These are phyloP conservation scores for Rhododendron henanense DNA, from an alignment of 148 eudicot species.

Conservation along the genomic window DNA sequence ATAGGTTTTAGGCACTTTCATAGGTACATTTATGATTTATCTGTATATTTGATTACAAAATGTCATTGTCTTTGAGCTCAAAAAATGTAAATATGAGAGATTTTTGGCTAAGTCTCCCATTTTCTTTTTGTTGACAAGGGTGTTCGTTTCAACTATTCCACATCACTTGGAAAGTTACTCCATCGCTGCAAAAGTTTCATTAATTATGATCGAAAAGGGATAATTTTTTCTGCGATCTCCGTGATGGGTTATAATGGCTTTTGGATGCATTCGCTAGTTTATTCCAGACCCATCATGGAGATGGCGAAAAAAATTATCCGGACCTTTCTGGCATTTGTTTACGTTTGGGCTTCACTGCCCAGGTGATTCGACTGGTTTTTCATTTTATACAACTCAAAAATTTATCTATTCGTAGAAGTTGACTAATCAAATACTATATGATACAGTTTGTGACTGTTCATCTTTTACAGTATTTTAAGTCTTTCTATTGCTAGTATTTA, in stretches of 20 bases:
- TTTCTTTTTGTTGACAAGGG: neutral
- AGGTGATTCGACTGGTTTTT: neutral
- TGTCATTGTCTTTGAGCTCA: too few species aligned
- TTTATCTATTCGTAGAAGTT: neutral
- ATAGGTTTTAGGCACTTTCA: too few species aligned
- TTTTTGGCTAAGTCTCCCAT: too few species aligned
- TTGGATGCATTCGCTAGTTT: neutral
- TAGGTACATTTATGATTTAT: too few species aligned
- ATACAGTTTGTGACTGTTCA: neutral
- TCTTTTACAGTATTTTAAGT: neutral
- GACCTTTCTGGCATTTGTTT: too few species aligned
- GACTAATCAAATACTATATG: too few species aligned
- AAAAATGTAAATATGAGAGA: too few species aligned
- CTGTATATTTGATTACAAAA: too few species aligned
- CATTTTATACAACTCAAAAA: too few species aligned
- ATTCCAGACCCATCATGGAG: too few species aligned
- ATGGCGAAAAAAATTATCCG: too few species aligned
- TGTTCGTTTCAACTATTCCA: neutral
- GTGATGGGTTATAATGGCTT: neutral
- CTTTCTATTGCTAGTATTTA: neutral
- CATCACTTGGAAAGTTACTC: neutral
- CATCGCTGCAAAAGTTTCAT: neutral
- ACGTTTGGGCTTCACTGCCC: neutral
- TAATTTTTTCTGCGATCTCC: neutral
- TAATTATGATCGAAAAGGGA: neutral